Percentiles rank a stretch among this genome's conserved stretches.
These are phyloP conservation scores for Coemansia sp. DNA, from an alignment of 192 early-diverging fungal species.

Conservation along the genomic window DNA sequence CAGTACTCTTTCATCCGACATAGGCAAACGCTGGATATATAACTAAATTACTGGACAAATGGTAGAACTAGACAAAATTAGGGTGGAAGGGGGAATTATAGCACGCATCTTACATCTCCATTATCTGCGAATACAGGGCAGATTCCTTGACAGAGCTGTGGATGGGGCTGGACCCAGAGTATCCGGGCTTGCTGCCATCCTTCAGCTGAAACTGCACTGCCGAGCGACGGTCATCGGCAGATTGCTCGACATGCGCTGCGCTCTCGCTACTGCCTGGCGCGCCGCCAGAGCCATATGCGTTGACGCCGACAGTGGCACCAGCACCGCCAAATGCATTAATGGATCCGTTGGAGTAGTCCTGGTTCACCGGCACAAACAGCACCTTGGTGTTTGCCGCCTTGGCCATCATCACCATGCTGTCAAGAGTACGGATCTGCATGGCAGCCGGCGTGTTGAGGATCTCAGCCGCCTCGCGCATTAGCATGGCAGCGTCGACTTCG, in stretches of 20 bases:
- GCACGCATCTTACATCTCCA: slow-evolving; percentile 15
- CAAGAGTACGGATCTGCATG: slow-evolving; percentile 86
- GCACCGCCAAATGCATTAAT: slow-evolving; percentile 49
- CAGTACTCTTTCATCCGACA: not conserved
- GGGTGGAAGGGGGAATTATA: not conserved
- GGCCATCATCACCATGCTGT: slow-evolving; percentile 79
- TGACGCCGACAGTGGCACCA: slow-evolving; percentile 24
- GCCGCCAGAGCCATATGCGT: slow-evolving; percentile 6
- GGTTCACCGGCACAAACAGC: slow-evolving; percentile 62
- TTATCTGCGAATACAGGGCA: slow-evolving; percentile 24
- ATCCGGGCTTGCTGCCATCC: slow-evolving; percentile 9
- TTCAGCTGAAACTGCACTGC: slow-evolving; percentile 12
- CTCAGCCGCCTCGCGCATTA: slow-evolving; percentile 89
- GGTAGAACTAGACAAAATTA: slow-evolving; percentile 1
- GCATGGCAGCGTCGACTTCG: slow-evolving; percentile 79
- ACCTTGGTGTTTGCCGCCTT: slow-evolving; percentile 68
- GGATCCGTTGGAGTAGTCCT: slow-evolving; percentile 41
- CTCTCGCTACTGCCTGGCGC: not conserved
- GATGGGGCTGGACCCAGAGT: slow-evolving; percentile 16
- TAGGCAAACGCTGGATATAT: not conserved
- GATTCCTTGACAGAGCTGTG: slow-evolving; percentile 28
- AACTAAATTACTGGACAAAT: not conserved
- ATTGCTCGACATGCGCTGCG: slow-evolving; percentile 5
- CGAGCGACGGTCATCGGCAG: slow-evolving; percentile 3
- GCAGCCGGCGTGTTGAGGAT: slow-evolving; percentile 79